Conservation (phyloP, 306 rosid genomes). For the Cicer bijugum region DNA sequence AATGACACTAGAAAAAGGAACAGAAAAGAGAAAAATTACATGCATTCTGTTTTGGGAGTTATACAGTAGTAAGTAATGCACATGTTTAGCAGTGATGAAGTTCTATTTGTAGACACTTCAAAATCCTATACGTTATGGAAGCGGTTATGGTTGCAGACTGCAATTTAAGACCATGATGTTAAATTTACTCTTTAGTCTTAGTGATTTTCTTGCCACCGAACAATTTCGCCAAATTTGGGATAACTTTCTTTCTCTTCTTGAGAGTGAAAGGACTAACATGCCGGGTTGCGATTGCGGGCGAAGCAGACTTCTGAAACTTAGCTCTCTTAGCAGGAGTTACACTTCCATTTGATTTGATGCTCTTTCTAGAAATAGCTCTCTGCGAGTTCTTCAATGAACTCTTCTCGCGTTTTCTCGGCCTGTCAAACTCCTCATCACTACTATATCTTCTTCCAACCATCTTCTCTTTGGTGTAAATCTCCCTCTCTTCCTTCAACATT, state of each 20-base stretch:
- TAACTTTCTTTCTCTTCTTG: slow-evolving; percentile 67
- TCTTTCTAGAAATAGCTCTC: slow-evolving; percentile 51
- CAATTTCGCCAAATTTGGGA: slow-evolving; percentile 67
- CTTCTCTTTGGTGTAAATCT: slow-evolving; percentile 47
- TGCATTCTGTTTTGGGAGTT: not conserved
- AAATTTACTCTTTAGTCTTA: slow-evolving; percentile 4
- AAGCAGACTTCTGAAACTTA: slow-evolving; percentile 58
- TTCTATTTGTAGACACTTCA: not conserved
- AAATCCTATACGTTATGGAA: not conserved
- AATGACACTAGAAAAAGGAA: not conserved
- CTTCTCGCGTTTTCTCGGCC: slow-evolving; percentile 58
- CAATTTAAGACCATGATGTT: not conserved
- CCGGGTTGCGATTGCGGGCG: slow-evolving; percentile 59
- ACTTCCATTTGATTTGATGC: slow-evolving; percentile 51
- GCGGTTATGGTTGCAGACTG: not conserved
- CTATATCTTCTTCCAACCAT: slow-evolving; percentile 52
- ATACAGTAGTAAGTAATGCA: slow-evolving; percentile 2
- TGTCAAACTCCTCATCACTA: slow-evolving; percentile 55
- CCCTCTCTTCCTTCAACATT: slow-evolving; percentile 54
- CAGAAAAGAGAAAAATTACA: not conserved
- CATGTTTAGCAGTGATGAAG: slow-evolving; percentile 12
- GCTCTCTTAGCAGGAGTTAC: slow-evolving; percentile 52
- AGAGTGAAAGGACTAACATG: slow-evolving; percentile 60
- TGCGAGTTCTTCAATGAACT: slow-evolving; percentile 48
- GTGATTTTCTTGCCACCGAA: slow-evolving; percentile 56